Conservation (phyloP, 176 grass and related monocot genomes). For the Canna indica region DNA sequence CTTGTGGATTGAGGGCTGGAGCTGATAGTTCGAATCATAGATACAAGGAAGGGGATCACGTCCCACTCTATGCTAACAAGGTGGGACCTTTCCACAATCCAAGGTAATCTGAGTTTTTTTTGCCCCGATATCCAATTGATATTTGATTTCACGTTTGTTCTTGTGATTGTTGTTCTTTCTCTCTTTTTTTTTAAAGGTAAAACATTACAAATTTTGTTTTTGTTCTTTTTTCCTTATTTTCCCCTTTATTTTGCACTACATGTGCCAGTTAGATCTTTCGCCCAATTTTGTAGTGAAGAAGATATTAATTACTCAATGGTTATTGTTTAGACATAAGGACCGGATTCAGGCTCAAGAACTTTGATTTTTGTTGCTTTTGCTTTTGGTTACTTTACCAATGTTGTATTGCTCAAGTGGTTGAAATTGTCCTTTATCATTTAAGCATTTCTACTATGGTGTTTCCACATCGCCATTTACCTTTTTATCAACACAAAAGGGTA, state of each 20-base stretch:
- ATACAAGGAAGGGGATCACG: conserved; percentile 69
- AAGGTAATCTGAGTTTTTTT: conserved; percentile 36
- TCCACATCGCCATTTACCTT: background rate
- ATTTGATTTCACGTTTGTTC: background rate
- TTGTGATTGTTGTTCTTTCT: background rate
- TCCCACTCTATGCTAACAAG: conserved; percentile 87
- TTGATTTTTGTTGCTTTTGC: too few species aligned
- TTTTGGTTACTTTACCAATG: too few species aligned
- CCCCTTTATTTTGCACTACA: background rate
- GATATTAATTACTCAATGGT: background rate
- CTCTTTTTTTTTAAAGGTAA: too few species aligned
- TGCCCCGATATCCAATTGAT: background rate
- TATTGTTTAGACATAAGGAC: background rate
- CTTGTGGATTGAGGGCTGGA: conserved; percentile 32
- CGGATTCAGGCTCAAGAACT: too few species aligned
- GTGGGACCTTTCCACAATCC: conserved; percentile 93
- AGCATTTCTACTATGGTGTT: background rate
- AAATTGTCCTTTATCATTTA: background rate
- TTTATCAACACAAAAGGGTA: background rate
- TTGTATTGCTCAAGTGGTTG: too few species aligned
- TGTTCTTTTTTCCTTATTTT: background rate
- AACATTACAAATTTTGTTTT: too few species aligned
- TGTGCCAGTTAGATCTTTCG: background rate
- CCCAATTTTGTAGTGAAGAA: background rate
- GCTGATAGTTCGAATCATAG: conserved; percentile 63